Evolutionary conservation across 768 basidiomycete genomes (phyloP).

Genomic region (Collybia mongolica): DNA sequence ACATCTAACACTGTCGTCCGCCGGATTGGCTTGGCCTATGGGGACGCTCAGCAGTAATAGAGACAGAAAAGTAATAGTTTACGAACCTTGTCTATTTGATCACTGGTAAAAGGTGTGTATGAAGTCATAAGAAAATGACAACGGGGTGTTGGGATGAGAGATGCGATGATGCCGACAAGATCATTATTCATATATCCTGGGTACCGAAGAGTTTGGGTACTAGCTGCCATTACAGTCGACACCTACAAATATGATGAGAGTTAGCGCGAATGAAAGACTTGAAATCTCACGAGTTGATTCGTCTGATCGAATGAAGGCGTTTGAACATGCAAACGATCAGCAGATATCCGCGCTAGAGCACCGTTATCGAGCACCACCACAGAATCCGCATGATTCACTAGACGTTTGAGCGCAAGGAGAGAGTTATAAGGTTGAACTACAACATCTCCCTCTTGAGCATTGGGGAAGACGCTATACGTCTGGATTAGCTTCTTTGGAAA

Average conservation of each 20-base stretch:
- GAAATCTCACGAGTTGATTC: conserved; percentile 72
- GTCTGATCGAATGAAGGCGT: conserved; percentile 90
- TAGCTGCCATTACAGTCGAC: conserved; percentile 96
- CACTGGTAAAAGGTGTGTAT: conserved; percentile 97
- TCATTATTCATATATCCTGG: conserved; percentile 99
- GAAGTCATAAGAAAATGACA: conserved; percentile 99
- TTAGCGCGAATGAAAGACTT: neutral
- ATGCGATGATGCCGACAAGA: conserved; percentile 94
- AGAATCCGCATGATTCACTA: conserved; percentile 95
- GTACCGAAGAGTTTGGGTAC: conserved; percentile 94
- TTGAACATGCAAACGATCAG: conserved; percentile 86
- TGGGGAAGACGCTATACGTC: conserved; percentile 98
- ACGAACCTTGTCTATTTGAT: conserved; percentile 89
- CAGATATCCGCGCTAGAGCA: conserved; percentile 88
- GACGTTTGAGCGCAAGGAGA: conserved; percentile 85
- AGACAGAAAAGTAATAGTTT: neutral
- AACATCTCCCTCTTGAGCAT: conserved; percentile 90
- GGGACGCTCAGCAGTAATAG: neutral
- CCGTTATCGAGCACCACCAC: conserved; percentile 98
- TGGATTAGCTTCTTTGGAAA: conserved; percentile 99
- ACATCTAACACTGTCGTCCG: conserved; percentile 98
- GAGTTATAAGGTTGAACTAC: conserved; percentile 99
- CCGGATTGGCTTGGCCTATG: conserved; percentile 89
- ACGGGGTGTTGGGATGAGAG: conserved; percentile 93
- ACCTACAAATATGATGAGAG: conserved; percentile 49